Base-by-base conservation (phyloP, 495 filamentous ascomycete genomes). In the Penicillium tannophilum region DNA sequence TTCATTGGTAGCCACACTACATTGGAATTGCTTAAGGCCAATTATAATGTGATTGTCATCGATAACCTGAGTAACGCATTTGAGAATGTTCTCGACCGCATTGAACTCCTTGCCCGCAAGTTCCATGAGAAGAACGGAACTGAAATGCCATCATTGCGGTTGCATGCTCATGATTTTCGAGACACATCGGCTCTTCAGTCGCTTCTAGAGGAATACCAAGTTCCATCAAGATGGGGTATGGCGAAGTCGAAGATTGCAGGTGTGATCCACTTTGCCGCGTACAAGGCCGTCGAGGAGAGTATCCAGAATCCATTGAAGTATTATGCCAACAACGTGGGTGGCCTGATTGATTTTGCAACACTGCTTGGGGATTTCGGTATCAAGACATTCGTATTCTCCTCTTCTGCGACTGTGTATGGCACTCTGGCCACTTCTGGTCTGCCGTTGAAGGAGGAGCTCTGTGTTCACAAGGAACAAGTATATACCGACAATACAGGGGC, bases 1-100 rank as follows among this genome's bases (percentile, higher is more conserved):
- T 88, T 87, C 63, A 87, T 88, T 62, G 86, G 86, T 55, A 85
- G 81, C 49, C 86, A 87, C 70, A 87, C 86, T 6, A 78, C 79
- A 46, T 68, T 87, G 41, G 86, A 88, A 64, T 71, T 88, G 35
- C 75, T 88, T 47, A 83, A 87, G 54, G 80, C 78, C 19, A 78
- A 79, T 19, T 82, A 85, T 70, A 86, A 87, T 67, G 84, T 88
- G 30, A 75, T 87, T 63, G 77, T 88, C 44, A 78, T 88, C 66
- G 86, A 88, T 75, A 82, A 87, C 57, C 72, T 88, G 36, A 82
- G 81, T 76, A 88, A 88, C 65, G 76, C 80, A 41, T 86, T 80
- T 65, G 72, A 77, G 46, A 72, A 63, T 42, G 83, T 86, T 20
- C 75, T 86, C 46, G 67, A 80, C 49, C 79, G 78, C 55, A 78